A percentile compares a stretch with the other conserved stretches of the same genome.
Evolutionary conservation across 140 eudicot genomes (phyloP).

Genomic region (Bidens hawaiensis): DNA sequence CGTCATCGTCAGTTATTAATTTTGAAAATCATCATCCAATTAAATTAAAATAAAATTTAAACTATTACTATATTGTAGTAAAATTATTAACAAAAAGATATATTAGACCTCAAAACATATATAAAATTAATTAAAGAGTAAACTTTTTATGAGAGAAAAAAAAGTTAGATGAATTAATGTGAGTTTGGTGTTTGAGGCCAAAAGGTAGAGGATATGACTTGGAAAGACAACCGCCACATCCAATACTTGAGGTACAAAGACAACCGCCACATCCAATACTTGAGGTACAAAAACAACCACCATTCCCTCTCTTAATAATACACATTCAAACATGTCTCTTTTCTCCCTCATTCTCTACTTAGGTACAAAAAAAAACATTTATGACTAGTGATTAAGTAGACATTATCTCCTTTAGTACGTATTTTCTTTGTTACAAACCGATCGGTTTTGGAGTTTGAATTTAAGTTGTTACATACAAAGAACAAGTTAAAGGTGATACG

Average conservation of each 20-base stretch:
- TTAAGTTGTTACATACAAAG: neutral
- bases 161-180: constrained; percentile 19
- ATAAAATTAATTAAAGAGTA: neutral
- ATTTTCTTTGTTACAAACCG: no score
- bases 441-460: neutral
- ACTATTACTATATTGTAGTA: neutral
- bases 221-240: constrained; percentile 26
- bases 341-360: constrained; percentile 15
- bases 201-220: constrained; percentile 23
- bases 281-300: no score
- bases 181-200: constrained; percentile 5
- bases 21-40: no score
- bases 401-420: no score
- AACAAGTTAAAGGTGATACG: neutral
- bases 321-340: neutral
- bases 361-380: no score
- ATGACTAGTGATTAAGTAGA: no score
- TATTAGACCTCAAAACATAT: neutral
- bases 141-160: neutral
- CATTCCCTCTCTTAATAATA: constrained; percentile 14
- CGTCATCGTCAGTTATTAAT: no score
- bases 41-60: neutral
- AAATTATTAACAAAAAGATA: neutral
- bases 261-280: constrained; percentile 31
- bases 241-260: constrained; percentile 29